phyloP scores from a whole-genome alignment of 495 filamentous ascomycete genomes.

The Hypoxylon perforatum region DNA sequence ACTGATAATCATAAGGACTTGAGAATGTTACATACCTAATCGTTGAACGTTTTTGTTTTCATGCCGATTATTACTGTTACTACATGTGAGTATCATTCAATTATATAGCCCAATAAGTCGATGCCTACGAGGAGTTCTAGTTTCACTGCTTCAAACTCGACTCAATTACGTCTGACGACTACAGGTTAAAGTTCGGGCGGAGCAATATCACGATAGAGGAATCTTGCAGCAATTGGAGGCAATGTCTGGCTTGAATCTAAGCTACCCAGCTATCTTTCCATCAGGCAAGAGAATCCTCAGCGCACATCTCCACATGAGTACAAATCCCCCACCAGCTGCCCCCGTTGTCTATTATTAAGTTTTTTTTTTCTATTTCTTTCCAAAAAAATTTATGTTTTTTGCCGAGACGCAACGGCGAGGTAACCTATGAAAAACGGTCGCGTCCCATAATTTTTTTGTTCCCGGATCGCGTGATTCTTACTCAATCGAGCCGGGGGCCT shows the following conservation, averaged over 20 bases:
- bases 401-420: constrained; percentile 34
- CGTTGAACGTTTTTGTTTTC: no score
- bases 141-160: no score
- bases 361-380: constrained; percentile 32
- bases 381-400: constrained; percentile 19
- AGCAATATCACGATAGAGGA: constrained; percentile 5
- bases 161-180: no score
- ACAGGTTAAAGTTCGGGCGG: no score
- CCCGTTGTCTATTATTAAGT: constrained; percentile 33
- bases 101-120: no score
- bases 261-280: constrained; percentile 41
- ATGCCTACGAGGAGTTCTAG: no score
- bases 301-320: constrained; percentile 35
- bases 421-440: constrained; percentile 8
- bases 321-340: constrained; percentile 40
- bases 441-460: not conserved
- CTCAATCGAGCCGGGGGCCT: constrained; percentile 49
- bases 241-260: constrained; percentile 46
- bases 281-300: constrained; percentile 38
- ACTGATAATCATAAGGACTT: no score
- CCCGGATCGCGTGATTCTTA: constrained; percentile 40
- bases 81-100: no score
- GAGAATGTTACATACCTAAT: no score
- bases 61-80: no score
- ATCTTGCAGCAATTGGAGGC: constrained; percentile 25